Percentiles rank a stretch among this genome's conserved stretches.
phyloP scores from a whole-genome alignment of 2,329 filamentous ascomycete genomes.

The Claviceps spartinae region DNA sequence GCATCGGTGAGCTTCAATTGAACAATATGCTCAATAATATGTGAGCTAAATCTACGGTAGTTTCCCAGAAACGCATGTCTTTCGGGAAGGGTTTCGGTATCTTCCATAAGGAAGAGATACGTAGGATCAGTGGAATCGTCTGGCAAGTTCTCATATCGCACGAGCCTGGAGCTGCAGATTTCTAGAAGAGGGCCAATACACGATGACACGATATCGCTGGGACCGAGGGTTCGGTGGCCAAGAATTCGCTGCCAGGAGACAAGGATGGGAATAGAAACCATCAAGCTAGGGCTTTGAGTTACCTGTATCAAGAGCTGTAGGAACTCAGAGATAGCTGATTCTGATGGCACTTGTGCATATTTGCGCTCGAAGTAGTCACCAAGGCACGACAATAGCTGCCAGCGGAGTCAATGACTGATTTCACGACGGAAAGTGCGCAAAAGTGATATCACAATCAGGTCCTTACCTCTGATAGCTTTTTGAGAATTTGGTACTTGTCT shows the following conservation, averaged over 20 bases:
- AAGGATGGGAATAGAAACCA: slow-evolving; percentile 84
- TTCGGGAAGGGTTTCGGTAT: slow-evolving; percentile 90
- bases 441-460: not conserved
- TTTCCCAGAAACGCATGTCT: slow-evolving; percentile 91
- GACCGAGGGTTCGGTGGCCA: slow-evolving; percentile 53
- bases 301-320: slow-evolving; percentile 68
- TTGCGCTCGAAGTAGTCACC: slow-evolving; percentile 75
- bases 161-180: slow-evolving; percentile 66
- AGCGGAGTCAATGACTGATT: slow-evolving; percentile 4
- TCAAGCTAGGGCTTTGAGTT: slow-evolving; percentile 72
- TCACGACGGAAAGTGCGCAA: not conserved
- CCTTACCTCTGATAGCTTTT: slow-evolving; percentile 81
- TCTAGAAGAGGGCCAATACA: slow-evolving; percentile 68
- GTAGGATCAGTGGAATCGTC: slow-evolving; percentile 71
- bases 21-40: slow-evolving; percentile 78
- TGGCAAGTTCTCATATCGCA: slow-evolving; percentile 78
- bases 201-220: slow-evolving; percentile 43
- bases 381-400: slow-evolving; percentile 68
- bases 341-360: slow-evolving; percentile 48
- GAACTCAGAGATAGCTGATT: slow-evolving; percentile 57
- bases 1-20: slow-evolving; percentile 72
- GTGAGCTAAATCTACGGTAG: slow-evolving; percentile 79
- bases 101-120: slow-evolving; percentile 72
- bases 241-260: slow-evolving; percentile 82
- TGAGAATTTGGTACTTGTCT: slow-evolving; percentile 80